Evolutionary conservation across 139 green algal genomes (phyloP).

Genomic region (Chlamydomonas schloesseri): DNA sequence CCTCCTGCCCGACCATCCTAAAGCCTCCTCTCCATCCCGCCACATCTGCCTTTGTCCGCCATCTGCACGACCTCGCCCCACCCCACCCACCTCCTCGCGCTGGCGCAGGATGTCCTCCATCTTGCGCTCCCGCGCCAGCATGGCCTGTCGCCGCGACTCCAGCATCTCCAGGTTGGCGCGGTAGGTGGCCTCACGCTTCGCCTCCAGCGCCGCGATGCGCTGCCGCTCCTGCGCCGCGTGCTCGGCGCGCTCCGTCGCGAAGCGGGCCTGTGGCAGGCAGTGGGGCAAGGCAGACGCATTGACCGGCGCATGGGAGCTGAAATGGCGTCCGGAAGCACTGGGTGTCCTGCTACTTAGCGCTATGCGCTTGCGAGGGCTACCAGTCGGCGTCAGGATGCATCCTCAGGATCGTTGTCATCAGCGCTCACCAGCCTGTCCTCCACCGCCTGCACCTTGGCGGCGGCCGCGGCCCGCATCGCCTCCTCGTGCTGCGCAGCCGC

Average conservation of each 20-base stretch:
- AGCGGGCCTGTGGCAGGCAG: background rate
- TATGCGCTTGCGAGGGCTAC: background rate
- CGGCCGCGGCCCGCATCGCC: slow-evolving; percentile 6
- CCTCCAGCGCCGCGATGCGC: slow-evolving; percentile 44
- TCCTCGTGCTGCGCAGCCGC: slow-evolving; percentile 40
- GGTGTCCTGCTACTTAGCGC: too few relatives aligned
- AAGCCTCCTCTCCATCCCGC: too few relatives aligned
- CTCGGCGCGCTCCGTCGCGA: background rate
- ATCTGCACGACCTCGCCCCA: too few relatives aligned
- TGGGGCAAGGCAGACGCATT: too few relatives aligned
- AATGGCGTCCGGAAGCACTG: too few relatives aligned
- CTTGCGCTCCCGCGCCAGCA: slow-evolving; percentile 36
- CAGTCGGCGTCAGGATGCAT: too few relatives aligned
- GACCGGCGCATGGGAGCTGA: too few relatives aligned
- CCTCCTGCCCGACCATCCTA: too few relatives aligned
- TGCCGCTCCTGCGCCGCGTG: slow-evolving; percentile 28
- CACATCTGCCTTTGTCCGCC: too few relatives aligned
- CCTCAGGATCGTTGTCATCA: too few relatives aligned
- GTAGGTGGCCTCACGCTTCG: slow-evolving; percentile 41
- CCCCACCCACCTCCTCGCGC: slow-evolving; percentile 46
- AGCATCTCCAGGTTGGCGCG: slow-evolving; percentile 39
- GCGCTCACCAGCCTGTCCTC: slow-evolving; percentile 43
- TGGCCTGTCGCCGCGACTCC: slow-evolving; percentile 35
- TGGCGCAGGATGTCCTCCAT: slow-evolving; percentile 47
- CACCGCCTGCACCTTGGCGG: slow-evolving; percentile 28